Evolutionary conservation across 2,329 filamentous ascomycete species (phyloP).

Genomic region (Fusarium duplospermum): DNA sequence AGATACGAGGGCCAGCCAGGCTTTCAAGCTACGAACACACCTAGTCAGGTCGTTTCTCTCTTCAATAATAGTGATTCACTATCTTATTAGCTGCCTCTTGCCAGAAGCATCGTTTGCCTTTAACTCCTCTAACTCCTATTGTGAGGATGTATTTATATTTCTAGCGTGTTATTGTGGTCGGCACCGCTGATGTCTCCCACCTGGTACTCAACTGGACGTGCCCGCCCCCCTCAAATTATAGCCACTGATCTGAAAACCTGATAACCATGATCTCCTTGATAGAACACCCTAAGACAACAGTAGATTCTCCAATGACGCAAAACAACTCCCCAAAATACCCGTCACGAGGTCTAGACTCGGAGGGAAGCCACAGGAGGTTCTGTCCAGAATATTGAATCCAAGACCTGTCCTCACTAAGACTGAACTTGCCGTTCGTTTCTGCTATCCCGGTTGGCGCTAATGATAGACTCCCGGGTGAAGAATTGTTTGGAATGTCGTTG

Average conservation of each 20-base stretch:
- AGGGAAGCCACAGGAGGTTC: not conserved
- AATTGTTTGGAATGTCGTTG: no score
- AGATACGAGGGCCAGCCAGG: no score
- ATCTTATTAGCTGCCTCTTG: no score
- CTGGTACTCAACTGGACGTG: not conserved
- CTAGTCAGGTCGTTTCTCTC: no score
- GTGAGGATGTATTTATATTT: not conserved
- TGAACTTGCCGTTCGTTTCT: not conserved
- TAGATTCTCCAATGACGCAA: not conserved
- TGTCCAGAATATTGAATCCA: not conserved
- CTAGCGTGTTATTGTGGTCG: no score
- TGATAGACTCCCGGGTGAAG: not conserved
- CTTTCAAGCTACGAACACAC: no score
- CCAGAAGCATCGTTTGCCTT: no score
- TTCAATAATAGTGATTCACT: no score
- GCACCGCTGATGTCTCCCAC: not conserved
- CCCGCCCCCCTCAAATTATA: not conserved
- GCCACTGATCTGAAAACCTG: not conserved
- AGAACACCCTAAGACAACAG: not conserved
- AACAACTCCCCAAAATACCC: not conserved
- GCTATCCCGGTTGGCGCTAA: not conserved
- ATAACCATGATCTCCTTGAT: not conserved
- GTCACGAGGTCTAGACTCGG: not conserved
- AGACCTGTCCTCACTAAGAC: not conserved
- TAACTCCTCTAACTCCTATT: not conserved